Conservation (phyloP, 768 basidiomycete genomes). For the Boletus rubescentipes region DNA sequence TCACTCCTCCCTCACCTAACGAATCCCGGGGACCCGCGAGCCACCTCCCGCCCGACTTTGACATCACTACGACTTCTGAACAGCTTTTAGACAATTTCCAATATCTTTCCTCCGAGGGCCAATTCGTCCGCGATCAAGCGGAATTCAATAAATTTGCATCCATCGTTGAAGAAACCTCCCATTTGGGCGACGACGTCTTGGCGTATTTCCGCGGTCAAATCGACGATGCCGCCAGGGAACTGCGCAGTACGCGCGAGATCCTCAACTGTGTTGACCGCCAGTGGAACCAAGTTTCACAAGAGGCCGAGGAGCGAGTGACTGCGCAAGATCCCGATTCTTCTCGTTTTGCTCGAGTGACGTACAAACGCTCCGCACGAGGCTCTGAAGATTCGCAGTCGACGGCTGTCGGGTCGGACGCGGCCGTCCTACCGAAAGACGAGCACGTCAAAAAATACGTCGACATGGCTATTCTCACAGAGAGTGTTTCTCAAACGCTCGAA, state of each 20-base stretch:
- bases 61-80: constrained; percentile 44
- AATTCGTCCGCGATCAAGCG: constrained; percentile 37
- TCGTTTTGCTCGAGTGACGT: constrained; percentile 13
- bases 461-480: constrained; percentile 21
- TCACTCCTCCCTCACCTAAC: constrained; percentile 14
- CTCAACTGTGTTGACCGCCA: constrained; percentile 45
- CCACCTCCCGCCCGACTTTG: constrained; percentile 42
- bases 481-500: constrained; percentile 13
- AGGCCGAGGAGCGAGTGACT: constrained; percentile 45
- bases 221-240: constrained; percentile 49
- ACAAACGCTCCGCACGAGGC: constrained; percentile 48
- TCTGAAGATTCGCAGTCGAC: constrained; percentile 69
- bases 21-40: constrained; percentile 34
- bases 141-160: constrained; percentile 45
- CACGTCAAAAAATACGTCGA: constrained; percentile 19
- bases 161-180: constrained; percentile 47
- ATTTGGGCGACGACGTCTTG: constrained; percentile 46
- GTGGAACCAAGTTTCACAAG: constrained; percentile 43
- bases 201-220: constrained; percentile 52
- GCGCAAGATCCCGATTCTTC: constrained; percentile 1
- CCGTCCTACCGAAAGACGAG: constrained; percentile 11
- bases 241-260: constrained; percentile 46
- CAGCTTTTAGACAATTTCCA: constrained; percentile 57
- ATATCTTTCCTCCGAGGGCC: constrained; percentile 42
- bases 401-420: constrained; percentile 36